These are phyloP conservation scores for Apiotrichum brassicae DNA, from an alignment of 1,284 basidiomycete genomes.

Conservation along the genomic window DNA sequence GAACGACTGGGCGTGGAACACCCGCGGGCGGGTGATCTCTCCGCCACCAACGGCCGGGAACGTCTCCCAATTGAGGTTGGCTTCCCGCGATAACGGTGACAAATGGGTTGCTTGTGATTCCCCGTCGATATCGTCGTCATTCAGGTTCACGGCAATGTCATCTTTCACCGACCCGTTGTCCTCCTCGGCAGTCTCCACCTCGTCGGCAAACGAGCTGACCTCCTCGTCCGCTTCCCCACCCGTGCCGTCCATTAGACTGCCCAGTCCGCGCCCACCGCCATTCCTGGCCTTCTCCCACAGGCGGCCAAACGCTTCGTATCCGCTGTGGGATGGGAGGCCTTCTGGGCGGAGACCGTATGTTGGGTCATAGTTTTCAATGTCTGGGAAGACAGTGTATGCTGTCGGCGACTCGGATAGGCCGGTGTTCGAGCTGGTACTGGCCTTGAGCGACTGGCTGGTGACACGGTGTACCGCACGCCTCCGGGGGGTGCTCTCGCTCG, in stretches of 20 bases:
- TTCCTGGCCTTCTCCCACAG: conserved; percentile 58
- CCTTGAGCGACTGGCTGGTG: conserved; percentile 25
- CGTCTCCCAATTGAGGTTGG: conserved; percentile 42
- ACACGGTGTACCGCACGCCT: neutral
- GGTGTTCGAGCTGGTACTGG: conserved; percentile 16
- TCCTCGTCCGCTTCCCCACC: neutral
- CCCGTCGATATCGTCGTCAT: conserved; percentile 6
- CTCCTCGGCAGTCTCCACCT: conserved; percentile 51
- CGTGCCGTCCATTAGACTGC: conserved; percentile 35
- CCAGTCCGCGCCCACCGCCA: conserved; percentile 53
- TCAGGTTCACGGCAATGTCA: neutral
- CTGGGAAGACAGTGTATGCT: conserved; percentile 58
- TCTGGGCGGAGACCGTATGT: conserved; percentile 96
- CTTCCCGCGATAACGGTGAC: conserved; percentile 5
- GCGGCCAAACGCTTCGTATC: conserved; percentile 45
- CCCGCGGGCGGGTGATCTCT: conserved; percentile 62
- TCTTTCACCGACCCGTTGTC: neutral
- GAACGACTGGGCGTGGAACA: conserved; percentile 65
- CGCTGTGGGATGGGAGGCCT: conserved; percentile 58
- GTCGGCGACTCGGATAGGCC: conserved; percentile 42
- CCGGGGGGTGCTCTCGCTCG: conserved; percentile 10
- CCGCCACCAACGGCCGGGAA: conserved; percentile 73
- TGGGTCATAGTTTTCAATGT: conserved; percentile 87
- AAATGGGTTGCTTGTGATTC: conserved; percentile 23
- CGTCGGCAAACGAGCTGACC: conserved; percentile 52